Conservation (phyloP, 2,329 filamentous ascomycete genomes). For the Berkeleyomyces basicola region DNA sequence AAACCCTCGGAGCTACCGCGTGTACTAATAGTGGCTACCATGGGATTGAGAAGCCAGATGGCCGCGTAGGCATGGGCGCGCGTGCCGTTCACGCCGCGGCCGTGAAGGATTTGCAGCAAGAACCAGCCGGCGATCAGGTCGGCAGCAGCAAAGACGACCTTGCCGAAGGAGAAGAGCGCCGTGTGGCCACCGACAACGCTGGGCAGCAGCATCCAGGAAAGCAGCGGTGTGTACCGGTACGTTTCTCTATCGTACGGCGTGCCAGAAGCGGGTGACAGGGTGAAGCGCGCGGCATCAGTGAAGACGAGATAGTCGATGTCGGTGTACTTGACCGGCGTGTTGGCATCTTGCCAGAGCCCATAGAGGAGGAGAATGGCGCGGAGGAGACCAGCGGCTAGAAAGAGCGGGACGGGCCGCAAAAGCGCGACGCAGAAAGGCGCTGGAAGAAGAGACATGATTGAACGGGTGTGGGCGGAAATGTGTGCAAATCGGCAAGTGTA, state of each 20-base stretch:
- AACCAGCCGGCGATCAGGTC: slow-evolving; percentile 60
- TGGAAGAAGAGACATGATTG: slow-evolving; percentile 9
- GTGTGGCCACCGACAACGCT: slow-evolving; percentile 28
- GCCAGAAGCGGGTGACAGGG: slow-evolving; percentile 26
- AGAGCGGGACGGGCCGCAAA: slow-evolving; percentile 24
- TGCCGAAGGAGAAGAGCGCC: slow-evolving; percentile 60
- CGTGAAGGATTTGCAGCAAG: slow-evolving; percentile 23
- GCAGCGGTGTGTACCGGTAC: slow-evolving; percentile 87
- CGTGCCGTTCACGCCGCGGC: slow-evolving; percentile 22
- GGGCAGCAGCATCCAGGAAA: slow-evolving; percentile 80
- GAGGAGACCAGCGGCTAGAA: slow-evolving; percentile 42
- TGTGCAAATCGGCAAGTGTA: neutral
- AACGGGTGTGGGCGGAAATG: neutral
- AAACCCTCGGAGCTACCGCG: slow-evolving; percentile 86
- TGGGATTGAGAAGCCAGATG: slow-evolving; percentile 91
- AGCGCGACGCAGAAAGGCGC: slow-evolving; percentile 6
- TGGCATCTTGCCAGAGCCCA: slow-evolving; percentile 79
- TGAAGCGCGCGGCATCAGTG: slow-evolving; percentile 76
- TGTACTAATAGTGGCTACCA: slow-evolving; percentile 95
- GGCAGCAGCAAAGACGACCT: slow-evolving; percentile 66
- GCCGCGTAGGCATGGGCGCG: slow-evolving; percentile 59
- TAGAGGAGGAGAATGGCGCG: slow-evolving; percentile 65
- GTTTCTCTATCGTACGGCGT: slow-evolving; percentile 83
- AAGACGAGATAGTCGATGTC: slow-evolving; percentile 99
- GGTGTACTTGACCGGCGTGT: slow-evolving; percentile 90